phyloP scores from a whole-genome alignment of 805 yeast genomes.

The Candida methanosorbosa region DNA sequence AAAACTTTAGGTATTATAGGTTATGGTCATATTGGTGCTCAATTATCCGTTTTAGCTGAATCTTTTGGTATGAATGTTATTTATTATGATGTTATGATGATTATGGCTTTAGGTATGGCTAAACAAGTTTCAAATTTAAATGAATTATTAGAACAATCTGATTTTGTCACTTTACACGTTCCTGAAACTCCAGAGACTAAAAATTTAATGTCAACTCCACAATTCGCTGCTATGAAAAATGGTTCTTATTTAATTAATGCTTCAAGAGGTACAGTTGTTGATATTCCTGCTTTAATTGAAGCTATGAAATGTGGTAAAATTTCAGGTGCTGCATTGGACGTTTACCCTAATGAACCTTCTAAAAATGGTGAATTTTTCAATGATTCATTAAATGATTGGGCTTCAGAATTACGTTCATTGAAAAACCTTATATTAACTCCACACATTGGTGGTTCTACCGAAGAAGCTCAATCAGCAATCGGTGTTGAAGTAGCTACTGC shows the following conservation, averaged over 20 bases:
- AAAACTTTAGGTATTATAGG: conserved; percentile 96
- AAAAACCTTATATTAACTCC: conserved; percentile 92
- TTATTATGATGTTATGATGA: conserved; percentile 85
- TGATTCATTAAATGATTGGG: conserved; percentile 72
- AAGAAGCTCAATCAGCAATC: conserved; percentile 96
- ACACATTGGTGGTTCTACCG: conserved; percentile 98
- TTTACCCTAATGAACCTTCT: conserved; percentile 94
- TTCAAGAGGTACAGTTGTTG: conserved; percentile 96
- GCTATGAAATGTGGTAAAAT: conserved; percentile 90
- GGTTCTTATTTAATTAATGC: conserved; percentile 94
- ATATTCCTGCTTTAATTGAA: conserved; percentile 84
- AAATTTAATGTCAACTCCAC: conserved; percentile 81
- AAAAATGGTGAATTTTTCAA: conserved; percentile 84
- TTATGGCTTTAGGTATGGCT: conserved; percentile 96
- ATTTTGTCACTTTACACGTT: conserved; percentile 88
- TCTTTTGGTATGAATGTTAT: conserved; percentile 95
- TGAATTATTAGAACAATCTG: conserved; percentile 73
- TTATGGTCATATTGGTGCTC: conserved; percentile 97
- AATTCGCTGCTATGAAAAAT: conserved; percentile 92
- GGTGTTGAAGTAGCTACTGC: conserved; percentile 92
- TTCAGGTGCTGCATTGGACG: conserved; percentile 97
- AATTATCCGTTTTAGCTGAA: conserved; percentile 93
- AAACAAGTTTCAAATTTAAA: conserved; percentile 81
- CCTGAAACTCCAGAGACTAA: conserved; percentile 92
- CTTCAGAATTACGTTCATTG: conserved; percentile 69